Conservation (phyloP, 768 basidiomycete genomes). For the Mrakia gelida region DNA sequence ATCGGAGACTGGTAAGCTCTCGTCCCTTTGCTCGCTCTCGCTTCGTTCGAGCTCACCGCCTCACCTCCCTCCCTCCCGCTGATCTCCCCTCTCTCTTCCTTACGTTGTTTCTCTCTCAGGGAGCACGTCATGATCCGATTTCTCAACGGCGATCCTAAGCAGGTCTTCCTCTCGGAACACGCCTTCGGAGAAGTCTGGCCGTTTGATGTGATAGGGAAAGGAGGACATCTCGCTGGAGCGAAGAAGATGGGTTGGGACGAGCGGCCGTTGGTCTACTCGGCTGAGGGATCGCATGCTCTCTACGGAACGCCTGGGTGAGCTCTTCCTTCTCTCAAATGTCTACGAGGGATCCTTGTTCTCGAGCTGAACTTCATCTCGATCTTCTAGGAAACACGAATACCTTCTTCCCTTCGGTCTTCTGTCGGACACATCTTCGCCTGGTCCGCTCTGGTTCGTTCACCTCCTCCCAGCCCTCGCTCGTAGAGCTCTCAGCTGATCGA, state of each 20-base stretch:
- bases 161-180: constrained; percentile 32
- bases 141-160: constrained; percentile 22
- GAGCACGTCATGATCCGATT: constrained; percentile 33
- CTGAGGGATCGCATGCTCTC: constrained; percentile 32
- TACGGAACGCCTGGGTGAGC: constrained; percentile 32
- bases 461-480: neutral
- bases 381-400: constrained; percentile 26
- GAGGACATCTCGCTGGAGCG: neutral
- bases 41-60: neutral
- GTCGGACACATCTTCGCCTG: constrained; percentile 21
- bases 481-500: neutral
- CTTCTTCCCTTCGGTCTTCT: constrained; percentile 32
- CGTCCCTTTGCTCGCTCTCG: neutral
- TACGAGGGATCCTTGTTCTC: neutral
- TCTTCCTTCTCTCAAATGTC: neutral
- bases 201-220: constrained; percentile 30
- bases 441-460: constrained; percentile 24
- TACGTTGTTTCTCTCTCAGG: neutral
- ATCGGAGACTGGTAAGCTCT: constrained; percentile 29
- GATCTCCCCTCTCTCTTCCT: neutral
- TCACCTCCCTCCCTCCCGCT: neutral
- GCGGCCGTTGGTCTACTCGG: constrained; percentile 31
- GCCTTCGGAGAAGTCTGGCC: constrained; percentile 33
- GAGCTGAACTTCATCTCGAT: neutral
- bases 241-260: constrained; percentile 20